Base-by-base conservation (phyloP, 2,329 filamentous ascomycete genomes). In the Macrophomina phaseolina region DNA sequence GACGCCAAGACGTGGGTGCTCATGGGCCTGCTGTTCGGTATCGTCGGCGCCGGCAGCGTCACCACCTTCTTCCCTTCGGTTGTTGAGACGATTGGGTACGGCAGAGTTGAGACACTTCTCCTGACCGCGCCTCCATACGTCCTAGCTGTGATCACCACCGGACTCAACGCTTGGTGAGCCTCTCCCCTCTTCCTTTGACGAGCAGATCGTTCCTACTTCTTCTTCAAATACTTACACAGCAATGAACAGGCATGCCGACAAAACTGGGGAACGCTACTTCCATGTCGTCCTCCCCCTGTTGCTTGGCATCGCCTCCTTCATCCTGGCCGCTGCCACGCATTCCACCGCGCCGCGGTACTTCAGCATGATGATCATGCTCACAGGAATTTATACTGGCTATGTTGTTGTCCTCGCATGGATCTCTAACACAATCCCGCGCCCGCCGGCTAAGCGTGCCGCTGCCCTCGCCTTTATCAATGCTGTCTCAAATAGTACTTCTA, bases 381-480 rank as follows among this genome's bases (percentile, higher is more conserved):
- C 80, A 0, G 86, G 87, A 0, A 80, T 90, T 2, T 91, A 91
- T 72, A 84, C 85, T 1, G 86, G 77, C 14, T 80, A 80, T 64
- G 90, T 90, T 0, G 89, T 91, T 1, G 84, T 84, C 1, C 81
- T 92, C 4, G 86, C 89, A 2, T 95, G 91, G 91, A 92, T 94
- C 69, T 88, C 86, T 55, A 92, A 91, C 74, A 90, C 89, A 1
- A 83, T 94, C 62, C 91, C 91, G 0, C 86, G 91, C 5, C 91
- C 92, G 3, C 90, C 91, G 0, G 88, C 91, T 2, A 94, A 94
- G 80, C 86, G 90, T 68, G 88, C 89, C 2, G 87, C 90, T 0
- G 90, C 90, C 0, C 76, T 94, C 5, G 91, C 91, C 0, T 88
- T 90, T 68, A 92, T 94, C 78, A 94, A 94, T 73, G 89, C 89